Evolutionary conservation across 208 protist genomes (phyloP).

Genomic region (Perkinsela sp.): DNA sequence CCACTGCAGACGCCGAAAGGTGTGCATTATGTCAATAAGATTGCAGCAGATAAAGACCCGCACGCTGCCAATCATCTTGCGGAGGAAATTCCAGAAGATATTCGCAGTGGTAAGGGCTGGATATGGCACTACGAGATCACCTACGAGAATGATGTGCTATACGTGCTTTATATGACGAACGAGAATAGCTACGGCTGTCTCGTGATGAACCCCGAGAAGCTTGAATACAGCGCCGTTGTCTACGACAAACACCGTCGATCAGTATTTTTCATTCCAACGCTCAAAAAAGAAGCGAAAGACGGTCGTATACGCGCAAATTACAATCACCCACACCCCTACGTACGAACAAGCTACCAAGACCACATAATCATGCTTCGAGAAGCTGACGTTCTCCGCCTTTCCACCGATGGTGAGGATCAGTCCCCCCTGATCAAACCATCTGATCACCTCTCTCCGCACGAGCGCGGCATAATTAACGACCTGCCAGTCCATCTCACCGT

Average conservation of each 20-base stretch:
- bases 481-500: background rate
- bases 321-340: background rate
- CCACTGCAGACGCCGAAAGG: background rate
- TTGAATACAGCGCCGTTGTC: background rate
- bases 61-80: background rate
- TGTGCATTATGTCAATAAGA: background rate
- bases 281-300: background rate
- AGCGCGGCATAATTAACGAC: background rate
- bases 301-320: background rate
- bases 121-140: background rate
- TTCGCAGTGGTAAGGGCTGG: background rate
- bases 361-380: background rate
- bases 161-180: background rate
- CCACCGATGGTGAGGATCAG: background rate
- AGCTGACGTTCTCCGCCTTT: background rate
- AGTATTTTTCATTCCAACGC: background rate
- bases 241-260: background rate
- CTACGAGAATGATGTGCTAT: background rate
- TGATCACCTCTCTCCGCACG: no score
- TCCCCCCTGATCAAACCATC: background rate
- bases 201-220: background rate
- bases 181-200: background rate
- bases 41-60: background rate
- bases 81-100: slow-evolving; percentile 1
- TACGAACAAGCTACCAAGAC: background rate